A percentile compares a stretch with the other conserved stretches of the same genome.
Evolutionary conservation across 768 basidiomycete genomes (phyloP).

Genomic region (Brasilioporus rufonigricans): DNA sequence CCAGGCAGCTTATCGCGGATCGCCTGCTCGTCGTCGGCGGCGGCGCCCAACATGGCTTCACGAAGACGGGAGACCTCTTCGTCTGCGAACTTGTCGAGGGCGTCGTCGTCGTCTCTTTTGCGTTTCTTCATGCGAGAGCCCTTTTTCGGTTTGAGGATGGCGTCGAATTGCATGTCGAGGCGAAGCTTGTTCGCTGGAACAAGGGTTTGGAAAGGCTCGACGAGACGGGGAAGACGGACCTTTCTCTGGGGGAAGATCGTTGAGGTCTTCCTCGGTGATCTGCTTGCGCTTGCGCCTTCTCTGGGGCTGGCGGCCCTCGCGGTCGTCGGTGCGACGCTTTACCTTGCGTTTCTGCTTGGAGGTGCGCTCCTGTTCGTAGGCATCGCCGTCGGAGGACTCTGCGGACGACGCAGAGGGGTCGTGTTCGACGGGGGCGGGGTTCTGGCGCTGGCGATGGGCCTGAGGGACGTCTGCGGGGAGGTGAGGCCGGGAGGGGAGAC

Average conservation of each 20-base stretch:
- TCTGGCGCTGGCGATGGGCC: constrained; percentile 38
- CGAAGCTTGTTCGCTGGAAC: constrained; percentile 67
- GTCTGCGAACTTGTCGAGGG: constrained; percentile 83
- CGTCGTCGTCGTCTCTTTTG: constrained; percentile 80
- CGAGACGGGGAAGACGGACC: constrained; percentile 41
- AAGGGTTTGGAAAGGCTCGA: background rate
- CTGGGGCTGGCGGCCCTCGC: constrained; percentile 34
- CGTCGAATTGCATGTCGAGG: constrained; percentile 82
- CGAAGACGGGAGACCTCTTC: constrained; percentile 89
- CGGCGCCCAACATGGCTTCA: constrained; percentile 84
- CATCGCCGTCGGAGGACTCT: constrained; percentile 53
- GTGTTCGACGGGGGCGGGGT: constrained; percentile 31
- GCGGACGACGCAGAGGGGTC: constrained; percentile 36
- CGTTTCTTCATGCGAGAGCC: constrained; percentile 57
- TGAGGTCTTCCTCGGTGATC: constrained; percentile 63
- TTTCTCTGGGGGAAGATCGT: constrained; percentile 72
- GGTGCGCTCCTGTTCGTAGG: constrained; percentile 44
- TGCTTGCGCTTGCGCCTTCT: constrained; percentile 62
- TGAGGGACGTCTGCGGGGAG: constrained; percentile 40
- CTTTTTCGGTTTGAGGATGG: constrained; percentile 82
- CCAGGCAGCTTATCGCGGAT: constrained; percentile 83
- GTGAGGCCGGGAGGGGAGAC: background rate
- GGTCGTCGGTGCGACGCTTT: constrained; percentile 44
- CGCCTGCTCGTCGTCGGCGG: constrained; percentile 76
- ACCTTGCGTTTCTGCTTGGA: constrained; percentile 23